These are phyloP conservation scores for Lipomyces spencermartinsiae DNA, from an alignment of 805 yeast genomes.

Conservation along the genomic window DNA sequence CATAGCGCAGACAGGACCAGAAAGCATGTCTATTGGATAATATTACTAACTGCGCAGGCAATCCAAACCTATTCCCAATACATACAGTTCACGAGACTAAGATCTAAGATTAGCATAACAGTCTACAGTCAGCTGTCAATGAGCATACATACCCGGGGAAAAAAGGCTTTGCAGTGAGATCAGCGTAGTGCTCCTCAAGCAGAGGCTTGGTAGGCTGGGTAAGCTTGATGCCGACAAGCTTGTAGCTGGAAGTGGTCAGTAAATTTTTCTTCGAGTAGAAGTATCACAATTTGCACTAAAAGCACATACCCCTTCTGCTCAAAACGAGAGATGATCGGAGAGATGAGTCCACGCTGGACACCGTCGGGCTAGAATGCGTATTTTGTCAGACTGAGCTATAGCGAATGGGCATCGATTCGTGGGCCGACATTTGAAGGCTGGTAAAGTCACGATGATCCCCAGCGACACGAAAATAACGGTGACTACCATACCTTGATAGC, in stretches of 20 bases:
- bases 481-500: slow-evolving; percentile 48
- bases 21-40: slow-evolving; percentile 69
- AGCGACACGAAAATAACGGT: slow-evolving; percentile 2
- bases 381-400: slow-evolving; percentile 20
- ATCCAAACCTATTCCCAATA: neutral
- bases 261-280: too few relatives aligned
- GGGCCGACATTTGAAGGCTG: neutral
- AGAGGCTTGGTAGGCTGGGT: slow-evolving; percentile 83
- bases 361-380: slow-evolving; percentile 79
- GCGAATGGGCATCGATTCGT: neutral
- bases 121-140: neutral
- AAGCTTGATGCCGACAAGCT: slow-evolving; percentile 94
- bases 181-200: slow-evolving; percentile 93
- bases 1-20: slow-evolving; percentile 98
- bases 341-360: slow-evolving; percentile 97
- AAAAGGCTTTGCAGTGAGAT: slow-evolving; percentile 94
- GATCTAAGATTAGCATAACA: neutral
- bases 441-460: neutral
- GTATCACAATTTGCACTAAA: neutral
- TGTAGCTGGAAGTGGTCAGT: slow-evolving; percentile 59
- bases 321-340: slow-evolving; percentile 89
- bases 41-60: neutral
- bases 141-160: slow-evolving; percentile 90
- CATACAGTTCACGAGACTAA: slow-evolving; percentile 33
- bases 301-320: slow-evolving; percentile 74